Conservation (phyloP, 2,329 filamentous ascomycete genomes). For the Sporothrix dimorphospora region DNA sequence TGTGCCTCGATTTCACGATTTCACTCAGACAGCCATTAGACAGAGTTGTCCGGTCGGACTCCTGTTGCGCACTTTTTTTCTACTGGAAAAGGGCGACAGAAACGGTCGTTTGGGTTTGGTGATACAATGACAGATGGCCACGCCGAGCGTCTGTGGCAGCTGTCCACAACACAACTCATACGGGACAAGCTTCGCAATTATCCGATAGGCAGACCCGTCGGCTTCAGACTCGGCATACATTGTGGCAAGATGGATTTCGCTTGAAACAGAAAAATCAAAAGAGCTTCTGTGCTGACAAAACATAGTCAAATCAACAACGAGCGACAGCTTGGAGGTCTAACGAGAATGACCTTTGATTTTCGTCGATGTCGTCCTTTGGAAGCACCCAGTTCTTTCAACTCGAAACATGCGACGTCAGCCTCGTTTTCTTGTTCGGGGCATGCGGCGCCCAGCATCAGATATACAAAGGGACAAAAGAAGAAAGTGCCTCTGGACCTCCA, state of each 20-base stretch:
- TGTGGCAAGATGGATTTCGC: neutral
- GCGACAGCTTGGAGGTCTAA: neutral
- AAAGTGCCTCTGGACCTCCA: neutral
- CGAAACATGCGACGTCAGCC: neutral
- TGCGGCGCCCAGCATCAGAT: neutral
- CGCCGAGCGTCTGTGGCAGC: slow-evolving; percentile 14
- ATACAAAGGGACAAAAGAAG: neutral
- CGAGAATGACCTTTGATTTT: neutral
- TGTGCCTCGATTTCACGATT: neutral
- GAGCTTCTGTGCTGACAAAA: neutral
- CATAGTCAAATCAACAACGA: neutral
- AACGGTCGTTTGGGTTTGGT: neutral
- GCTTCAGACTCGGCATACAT: neutral
- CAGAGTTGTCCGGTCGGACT: slow-evolving; percentile 1
- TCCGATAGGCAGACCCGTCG: neutral
- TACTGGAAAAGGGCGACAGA: neutral
- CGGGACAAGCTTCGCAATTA: neutral
- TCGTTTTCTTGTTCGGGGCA: neutral
- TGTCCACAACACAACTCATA: neutral
- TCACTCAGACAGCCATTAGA: neutral
- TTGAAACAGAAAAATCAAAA: neutral
- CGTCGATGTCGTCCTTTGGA: neutral
- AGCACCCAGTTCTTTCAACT: neutral
- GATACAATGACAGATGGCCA: neutral
- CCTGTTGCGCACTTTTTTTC: neutral